Evolutionary conservation across 306 rosid species (phyloP).

Genomic region (Chamaecrista fasciculata): DNA sequence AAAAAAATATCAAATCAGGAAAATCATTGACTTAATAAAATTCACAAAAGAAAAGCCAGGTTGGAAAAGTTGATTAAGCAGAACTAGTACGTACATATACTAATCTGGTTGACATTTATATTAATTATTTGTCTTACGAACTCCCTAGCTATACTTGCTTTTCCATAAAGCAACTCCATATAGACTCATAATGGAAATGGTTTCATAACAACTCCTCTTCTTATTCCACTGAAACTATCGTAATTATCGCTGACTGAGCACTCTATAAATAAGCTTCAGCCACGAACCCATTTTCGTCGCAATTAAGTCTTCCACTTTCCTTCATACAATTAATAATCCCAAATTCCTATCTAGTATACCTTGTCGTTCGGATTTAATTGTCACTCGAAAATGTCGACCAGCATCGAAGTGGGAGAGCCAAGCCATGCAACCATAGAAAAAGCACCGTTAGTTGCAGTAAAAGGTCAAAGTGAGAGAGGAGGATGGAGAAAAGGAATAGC

Average conservation of each 20-base stretch:
- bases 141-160: constrained; percentile 19
- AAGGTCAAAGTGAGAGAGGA: constrained; percentile 40
- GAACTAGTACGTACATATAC: not conserved
- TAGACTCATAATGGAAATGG: constrained; percentile 23
- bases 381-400: constrained; percentile 46
- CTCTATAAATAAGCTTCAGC: constrained; percentile 31
- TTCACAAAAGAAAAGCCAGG: not conserved
- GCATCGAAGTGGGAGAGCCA: constrained; percentile 53
- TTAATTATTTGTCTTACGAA: not conserved
- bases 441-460: constrained; percentile 19
- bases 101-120: not conserved
- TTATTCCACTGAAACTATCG: not conserved
- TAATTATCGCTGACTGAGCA: not conserved
- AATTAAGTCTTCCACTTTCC: constrained; percentile 34
- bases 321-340: constrained; percentile 32
- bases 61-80: not conserved
- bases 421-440: constrained; percentile 43
- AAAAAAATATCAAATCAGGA: too few species aligned
- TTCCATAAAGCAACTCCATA: not conserved
- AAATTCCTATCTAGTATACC: not conserved
- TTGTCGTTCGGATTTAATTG: not conserved
- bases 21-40: not conserved
- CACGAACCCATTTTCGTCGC: constrained; percentile 27
- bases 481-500: constrained; percentile 66
- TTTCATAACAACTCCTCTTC: constrained; percentile 38